Conservation (phyloP, 805 yeast genomes). For the Metschnikowia chrysomelidarum region DNA sequence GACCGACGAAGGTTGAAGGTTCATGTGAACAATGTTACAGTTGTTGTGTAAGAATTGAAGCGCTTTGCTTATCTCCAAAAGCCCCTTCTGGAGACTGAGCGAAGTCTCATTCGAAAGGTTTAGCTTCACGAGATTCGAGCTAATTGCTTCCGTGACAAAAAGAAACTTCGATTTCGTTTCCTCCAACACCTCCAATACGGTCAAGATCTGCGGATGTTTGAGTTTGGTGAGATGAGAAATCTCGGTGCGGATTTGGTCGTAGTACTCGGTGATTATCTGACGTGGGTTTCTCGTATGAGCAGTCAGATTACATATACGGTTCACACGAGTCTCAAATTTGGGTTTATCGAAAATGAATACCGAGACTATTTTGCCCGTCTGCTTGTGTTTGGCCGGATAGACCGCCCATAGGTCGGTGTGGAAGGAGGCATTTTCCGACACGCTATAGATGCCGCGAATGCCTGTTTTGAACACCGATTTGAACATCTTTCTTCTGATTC, state of each 20-base stretch:
- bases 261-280: constrained; percentile 57
- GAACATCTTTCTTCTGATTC: too few species aligned
- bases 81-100: constrained; percentile 74
- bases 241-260: constrained; percentile 63
- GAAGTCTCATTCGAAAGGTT: constrained; percentile 52
- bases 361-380: constrained; percentile 61
- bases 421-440: constrained; percentile 70
- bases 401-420: constrained; percentile 80
- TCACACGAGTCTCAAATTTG: constrained; percentile 57
- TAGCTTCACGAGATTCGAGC: constrained; percentile 47
- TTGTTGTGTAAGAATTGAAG: constrained; percentile 78
- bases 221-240: constrained; percentile 72
- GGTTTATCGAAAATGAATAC: constrained; percentile 87
- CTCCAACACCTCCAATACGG: constrained; percentile 85
- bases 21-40: constrained; percentile 72
- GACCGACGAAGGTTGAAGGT: constrained; percentile 74
- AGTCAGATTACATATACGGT: constrained; percentile 31
- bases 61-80: constrained; percentile 74
- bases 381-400: constrained; percentile 75
- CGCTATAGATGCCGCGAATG: constrained; percentile 63
- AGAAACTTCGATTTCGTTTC: constrained; percentile 73
- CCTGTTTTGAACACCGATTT: constrained; percentile 55
- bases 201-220: constrained; percentile 85
- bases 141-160: constrained; percentile 83
- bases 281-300: constrained; percentile 44